A percentile compares a stretch with the other conserved stretches of the same genome.
Conservation (phyloP, 2,329 filamentous ascomycete species). For the Diaporthe capsici region DNA sequence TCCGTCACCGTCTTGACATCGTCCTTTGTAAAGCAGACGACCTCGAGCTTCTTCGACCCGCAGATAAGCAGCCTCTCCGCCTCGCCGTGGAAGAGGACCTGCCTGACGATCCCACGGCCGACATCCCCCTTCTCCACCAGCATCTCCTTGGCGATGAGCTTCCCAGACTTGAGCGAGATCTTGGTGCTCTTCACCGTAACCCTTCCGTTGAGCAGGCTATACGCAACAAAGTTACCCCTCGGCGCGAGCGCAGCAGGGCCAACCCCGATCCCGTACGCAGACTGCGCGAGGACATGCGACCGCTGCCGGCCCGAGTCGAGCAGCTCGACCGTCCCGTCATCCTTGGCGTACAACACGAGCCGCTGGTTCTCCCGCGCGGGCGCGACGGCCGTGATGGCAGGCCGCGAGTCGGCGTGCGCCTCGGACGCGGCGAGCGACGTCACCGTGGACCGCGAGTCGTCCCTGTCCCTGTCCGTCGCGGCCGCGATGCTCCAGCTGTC, state of each 20-base stretch:
- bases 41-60: conserved; percentile 29
- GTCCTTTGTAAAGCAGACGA: conserved; percentile 4
- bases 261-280: conserved; percentile 22
- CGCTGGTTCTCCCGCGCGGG: background rate
- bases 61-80: background rate
- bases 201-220: conserved; percentile 38
- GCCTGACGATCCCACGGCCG: conserved; percentile 15
- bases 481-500: conserved; percentile 17
- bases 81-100: conserved; percentile 13
- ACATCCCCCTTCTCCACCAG: conserved; percentile 16
- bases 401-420: conserved; percentile 38
- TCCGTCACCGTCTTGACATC: background rate
- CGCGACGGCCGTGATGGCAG: conserved; percentile 37
- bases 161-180: conserved; percentile 29
- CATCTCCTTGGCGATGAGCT: conserved; percentile 25
- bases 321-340: conserved; percentile 41
- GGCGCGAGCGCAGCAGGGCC: conserved; percentile 39
- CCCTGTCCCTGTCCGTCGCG: conserved; percentile 23
- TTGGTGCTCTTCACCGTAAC: conserved; percentile 23
- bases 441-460: conserved; percentile 27
- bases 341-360: conserved; percentile 40
- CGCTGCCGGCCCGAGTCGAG: conserved; percentile 36
- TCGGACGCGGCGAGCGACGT: conserved; percentile 40
- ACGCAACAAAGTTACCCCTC: conserved; percentile 39
- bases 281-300: conserved; percentile 38